These are phyloP conservation scores for Boletus sp. DNA, from an alignment of 1,284 basidiomycete species.

Conservation along the genomic window DNA sequence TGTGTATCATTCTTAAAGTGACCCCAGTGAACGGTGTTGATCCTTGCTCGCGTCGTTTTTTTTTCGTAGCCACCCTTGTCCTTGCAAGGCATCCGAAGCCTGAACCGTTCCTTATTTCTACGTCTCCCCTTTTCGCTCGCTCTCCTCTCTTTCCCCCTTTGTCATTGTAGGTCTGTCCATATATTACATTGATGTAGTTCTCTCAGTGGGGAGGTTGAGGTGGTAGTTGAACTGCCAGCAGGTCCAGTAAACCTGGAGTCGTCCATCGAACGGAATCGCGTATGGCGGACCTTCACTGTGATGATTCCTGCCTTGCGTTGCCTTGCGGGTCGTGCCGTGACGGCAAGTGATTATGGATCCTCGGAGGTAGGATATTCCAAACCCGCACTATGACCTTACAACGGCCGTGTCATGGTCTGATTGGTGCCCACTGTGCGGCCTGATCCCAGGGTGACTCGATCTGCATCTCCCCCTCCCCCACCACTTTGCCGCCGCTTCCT, in stretches of 20 bases:
- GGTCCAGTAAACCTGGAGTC: not conserved
- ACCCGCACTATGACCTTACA: too few species aligned
- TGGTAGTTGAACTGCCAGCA: not conserved
- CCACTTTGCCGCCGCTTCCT: not conserved
- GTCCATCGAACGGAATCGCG: not conserved
- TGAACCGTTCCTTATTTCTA: conserved; percentile 10
- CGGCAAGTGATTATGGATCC: too few species aligned
- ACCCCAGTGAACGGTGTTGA: conserved; percentile 3
- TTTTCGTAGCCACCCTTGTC: conserved; percentile 5
- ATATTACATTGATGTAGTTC: conserved; percentile 30
- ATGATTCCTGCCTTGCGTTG: too few species aligned
- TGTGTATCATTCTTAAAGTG: not conserved
- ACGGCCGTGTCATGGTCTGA: not conserved
- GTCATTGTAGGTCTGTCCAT: conserved; percentile 31
- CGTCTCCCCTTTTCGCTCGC: not conserved
- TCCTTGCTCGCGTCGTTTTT: conserved; percentile 8
- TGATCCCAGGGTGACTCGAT: not conserved
- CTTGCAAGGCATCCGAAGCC: conserved; percentile 9
- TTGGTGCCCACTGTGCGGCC: too few species aligned
- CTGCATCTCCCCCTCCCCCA: not conserved
- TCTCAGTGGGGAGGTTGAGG: not conserved
- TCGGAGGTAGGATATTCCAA: too few species aligned
- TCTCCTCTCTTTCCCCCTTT: conserved; percentile 4
- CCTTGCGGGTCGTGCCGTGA: too few species aligned
- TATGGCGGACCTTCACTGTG: not conserved